phyloP scores from a whole-genome alignment of 176 grass and related monocot species.

The Triticum turgidum region DNA sequence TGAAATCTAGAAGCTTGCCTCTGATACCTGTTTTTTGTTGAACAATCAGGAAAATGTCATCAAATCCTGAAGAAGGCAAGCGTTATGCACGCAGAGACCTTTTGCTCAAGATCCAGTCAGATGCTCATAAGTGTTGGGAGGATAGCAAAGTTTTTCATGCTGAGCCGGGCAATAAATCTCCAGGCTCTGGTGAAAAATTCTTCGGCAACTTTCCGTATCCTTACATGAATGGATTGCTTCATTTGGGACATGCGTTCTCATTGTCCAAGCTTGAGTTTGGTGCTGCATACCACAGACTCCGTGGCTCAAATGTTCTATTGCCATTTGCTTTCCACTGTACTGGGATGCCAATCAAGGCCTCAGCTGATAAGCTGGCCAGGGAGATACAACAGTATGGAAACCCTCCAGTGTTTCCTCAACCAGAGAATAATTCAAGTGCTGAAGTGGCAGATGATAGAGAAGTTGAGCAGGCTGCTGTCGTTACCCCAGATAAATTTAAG shows the following conservation, averaged over 20 bases:
- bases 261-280: slow-evolving; percentile 80
- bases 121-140: slow-evolving; percentile 50
- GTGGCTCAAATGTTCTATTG: slow-evolving; percentile 62
- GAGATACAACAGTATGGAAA: slow-evolving; percentile 63
- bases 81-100: slow-evolving; percentile 52
- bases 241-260: slow-evolving; percentile 73
- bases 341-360: slow-evolving; percentile 85
- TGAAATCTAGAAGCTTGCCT: background rate
- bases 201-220: slow-evolving; percentile 81
- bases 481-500: slow-evolving; percentile 62
- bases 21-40: slow-evolving; percentile 12
- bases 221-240: slow-evolving; percentile 82
- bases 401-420: slow-evolving; percentile 56
- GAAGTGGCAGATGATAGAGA: slow-evolving; percentile 33
- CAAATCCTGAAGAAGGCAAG: slow-evolving; percentile 40
- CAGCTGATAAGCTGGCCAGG: slow-evolving; percentile 66
- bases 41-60: slow-evolving; percentile 40
- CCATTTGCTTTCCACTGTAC: slow-evolving; percentile 81
- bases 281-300: slow-evolving; percentile 61
- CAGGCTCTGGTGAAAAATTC: slow-evolving; percentile 58
- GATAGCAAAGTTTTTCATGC: slow-evolving; percentile 54
- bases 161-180: slow-evolving; percentile 32
- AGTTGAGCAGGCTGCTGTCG: slow-evolving; percentile 11
- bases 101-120: slow-evolving; percentile 49
- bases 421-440: slow-evolving; percentile 35